Base-by-base conservation (phyloP, 2,329 filamentous ascomycete species). In the Alternaria panax region DNA sequence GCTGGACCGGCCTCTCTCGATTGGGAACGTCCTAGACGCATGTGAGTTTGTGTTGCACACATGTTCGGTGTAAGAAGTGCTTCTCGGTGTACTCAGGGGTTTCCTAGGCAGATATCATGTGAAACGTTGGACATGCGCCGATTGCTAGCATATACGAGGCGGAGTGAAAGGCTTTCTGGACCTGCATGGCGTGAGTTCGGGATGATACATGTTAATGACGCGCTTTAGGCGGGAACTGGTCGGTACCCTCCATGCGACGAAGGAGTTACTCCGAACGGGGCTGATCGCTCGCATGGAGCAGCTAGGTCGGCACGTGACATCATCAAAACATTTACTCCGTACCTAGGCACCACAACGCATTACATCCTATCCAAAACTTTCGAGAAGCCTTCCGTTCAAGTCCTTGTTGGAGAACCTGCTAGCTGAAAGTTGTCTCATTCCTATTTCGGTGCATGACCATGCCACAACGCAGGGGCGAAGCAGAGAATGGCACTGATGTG, bases 61-160 rank as follows among this genome's bases (percentile, higher is more conserved):
- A 34, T 32, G 45, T 32, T 47, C 45, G 45, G 28, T 47, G 45
- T 34, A 47, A 12, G n/a, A 18, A 47, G 45, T 47, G 43, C 43
- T 28, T 47, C 20, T 28, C 20, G 27, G n/a, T 47, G 45, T 47
- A 47, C 45, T 24, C 28, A 47, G 45, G 28, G 45, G 45, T 47
- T 22, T 28, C 4, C n/a, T 32, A 8, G 20, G 20, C 28, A 28
- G 9, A 9, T 24, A n/a, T 16, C 30, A 47, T 47, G 28, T 47
- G 45, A 47, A 47, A 24, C 45, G 28, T 34, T 30, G 45, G 12
- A 32, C 6, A 12, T n/a, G 3, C 20, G 43, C 45, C 28, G 28
- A 9, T 47, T 47, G 8, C 12, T 47, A 27, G 45, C 9, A 30
- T 32, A 32, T 47, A 47, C 45, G 45, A 47, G 45, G 45, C 45